Evolutionary conservation across 768 basidiomycete genomes (phyloP), one percentile per base, ranked within the genome.

Genomic region (Russula olivacea): DNA sequence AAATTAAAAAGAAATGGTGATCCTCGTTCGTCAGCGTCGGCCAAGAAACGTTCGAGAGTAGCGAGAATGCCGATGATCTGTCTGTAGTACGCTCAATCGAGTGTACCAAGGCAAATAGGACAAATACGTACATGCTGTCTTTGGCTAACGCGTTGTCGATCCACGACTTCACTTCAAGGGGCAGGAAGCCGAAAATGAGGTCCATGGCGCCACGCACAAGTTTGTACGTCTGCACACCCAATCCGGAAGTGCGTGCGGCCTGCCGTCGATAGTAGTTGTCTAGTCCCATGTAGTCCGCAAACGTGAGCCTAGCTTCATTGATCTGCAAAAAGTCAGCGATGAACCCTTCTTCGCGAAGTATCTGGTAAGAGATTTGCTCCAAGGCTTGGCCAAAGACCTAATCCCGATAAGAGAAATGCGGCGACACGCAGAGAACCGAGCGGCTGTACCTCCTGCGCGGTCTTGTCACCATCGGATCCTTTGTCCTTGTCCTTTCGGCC

Each of bases 231-330:
- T 83, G 75, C 58, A 80, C 80, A 62, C 83, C 85, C 49, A 95
- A 78, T 32, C 85, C 83, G 30, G 80, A 81, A 55, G 83, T 78
- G 30, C 91, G 80, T 7, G 87, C 79, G n/a, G 96, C 96, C 71
- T 98, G 92, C 53, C 96, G 79, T 28, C 92, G 82, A 78, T 97
- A 97, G 74, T 97, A 98, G 64, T 85, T 92, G 71, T 98, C 96
- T 63, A 98, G 77, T 50, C 86, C 85, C 84, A 93, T 91, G 69
- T 96, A 93, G 75, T 98, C 96, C 15, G 96, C 96, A 73, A 93
- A 98, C 1, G 96, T 97, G 15, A 93, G 80, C 19, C 85, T 85
- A 23, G 85, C 82, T 64, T 95, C 89, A 66, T 93, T 92, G 71
- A 97, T 89, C 71, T 94, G 93, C 53, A 98, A 77, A 74, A 98